Percentiles rank a stretch among this genome's conserved stretches.
Conservation (phyloP, 1,284 basidiomycete species). For the Heliocybe sulcata region DNA sequence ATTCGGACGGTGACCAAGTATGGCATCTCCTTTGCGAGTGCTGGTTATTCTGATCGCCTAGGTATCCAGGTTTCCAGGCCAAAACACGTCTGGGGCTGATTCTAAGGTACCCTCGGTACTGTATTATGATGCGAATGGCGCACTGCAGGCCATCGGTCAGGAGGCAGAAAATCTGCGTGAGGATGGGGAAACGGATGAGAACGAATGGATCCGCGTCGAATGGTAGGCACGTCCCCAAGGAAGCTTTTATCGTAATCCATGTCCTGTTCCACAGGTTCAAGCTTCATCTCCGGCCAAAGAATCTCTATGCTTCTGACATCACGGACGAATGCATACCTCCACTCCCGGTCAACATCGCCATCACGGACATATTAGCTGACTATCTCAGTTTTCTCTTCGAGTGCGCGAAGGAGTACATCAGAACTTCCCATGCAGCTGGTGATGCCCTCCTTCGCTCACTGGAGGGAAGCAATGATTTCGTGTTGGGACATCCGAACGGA, state of each 20-base stretch:
- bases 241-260: background rate
- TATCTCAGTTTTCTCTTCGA: slow-evolving; percentile 41
- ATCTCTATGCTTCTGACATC: slow-evolving; percentile 20
- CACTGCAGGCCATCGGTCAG: slow-evolving; percentile 40
- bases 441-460: slow-evolving; percentile 28
- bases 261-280: slow-evolving; percentile 41
- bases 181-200: slow-evolving; percentile 35
- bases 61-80: slow-evolving; percentile 31
- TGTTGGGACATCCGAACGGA: slow-evolving; percentile 37
- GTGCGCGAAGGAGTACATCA: slow-evolving; percentile 38
- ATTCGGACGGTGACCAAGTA: slow-evolving; percentile 38
- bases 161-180: slow-evolving; percentile 34
- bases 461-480: slow-evolving; percentile 22
- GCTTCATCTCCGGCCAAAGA: slow-evolving; percentile 39
- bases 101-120: slow-evolving; percentile 52
- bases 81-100: slow-evolving; percentile 31
- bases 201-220: slow-evolving; percentile 38
- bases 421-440: slow-evolving; percentile 38
- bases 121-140: slow-evolving; percentile 41
- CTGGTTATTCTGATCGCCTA: too few species aligned
- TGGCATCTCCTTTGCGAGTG: too few species aligned
- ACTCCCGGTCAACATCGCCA: slow-evolving; percentile 38
- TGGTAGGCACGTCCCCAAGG: slow-evolving; percentile 29
- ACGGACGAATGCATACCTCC: slow-evolving; percentile 27
- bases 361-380: slow-evolving; percentile 42